Base-by-base conservation (phyloP, 257 asterid species). In the Parsonsia alboflavescens region DNA sequence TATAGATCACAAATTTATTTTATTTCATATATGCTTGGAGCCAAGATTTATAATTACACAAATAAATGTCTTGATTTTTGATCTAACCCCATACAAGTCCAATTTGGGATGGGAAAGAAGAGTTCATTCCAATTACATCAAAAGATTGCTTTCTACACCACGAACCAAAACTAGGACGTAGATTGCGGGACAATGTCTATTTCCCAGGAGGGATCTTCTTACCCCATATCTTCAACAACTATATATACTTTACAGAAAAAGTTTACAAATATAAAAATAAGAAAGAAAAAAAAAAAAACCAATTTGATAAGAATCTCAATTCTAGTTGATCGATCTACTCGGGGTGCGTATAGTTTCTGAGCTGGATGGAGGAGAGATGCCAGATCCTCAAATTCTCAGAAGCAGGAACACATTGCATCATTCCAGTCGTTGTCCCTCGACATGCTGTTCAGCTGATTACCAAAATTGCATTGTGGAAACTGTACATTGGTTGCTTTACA, bases 401-500 rank as follows among this genome's bases (percentile, higher is more conserved):
- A 52, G 75, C 81, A 42, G 49, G 67, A 53, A 70, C 56, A 49
- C 28, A 68, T 75, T 21, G 70, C 67, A 48, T 46, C 70, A 28
- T 70, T 33, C 45, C 41, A 21, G 44, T n/a, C n/a, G n/a, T n/a
- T n/a, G n/a, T 4, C 71, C 45, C 62, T 22, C 52, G 57, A 44
- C 65, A 52, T 44, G 15, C 48, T 33, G 41, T 63, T 42, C n/a
- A 48, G 28, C 41, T 78, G 56, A 73, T 53, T 24, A 46, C 68
- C 79, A 24, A 24, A 56, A 49, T 30, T 74, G 59, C 50, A 36
- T 65, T 33, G 39, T 46, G 62, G 36, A 22, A 36, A 46, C 0
- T 11, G 26, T 11, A 36, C 3, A 42, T 10, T 28, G 39, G 57
- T 17, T 12, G 56, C 71, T 49, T 70, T 56, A 62, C 22, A 33